Evolutionary conservation across 352 stramenopile species (phyloP).

Genomic region (Phytopythium sindhum): DNA sequence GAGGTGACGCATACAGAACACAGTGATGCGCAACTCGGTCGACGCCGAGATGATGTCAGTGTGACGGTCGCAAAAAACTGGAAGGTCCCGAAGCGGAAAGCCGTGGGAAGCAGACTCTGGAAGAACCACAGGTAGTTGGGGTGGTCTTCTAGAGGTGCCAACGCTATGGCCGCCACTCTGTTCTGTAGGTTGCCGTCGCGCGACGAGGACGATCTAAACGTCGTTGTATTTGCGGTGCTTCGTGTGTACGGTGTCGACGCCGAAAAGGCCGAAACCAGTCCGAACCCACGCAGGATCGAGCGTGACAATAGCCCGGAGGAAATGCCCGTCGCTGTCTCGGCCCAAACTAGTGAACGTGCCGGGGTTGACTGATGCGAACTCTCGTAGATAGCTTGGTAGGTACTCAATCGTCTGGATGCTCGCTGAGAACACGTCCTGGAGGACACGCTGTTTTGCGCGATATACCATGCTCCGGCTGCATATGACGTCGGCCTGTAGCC

Average conservation of each 20-base stretch:
- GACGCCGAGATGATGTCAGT: constrained; percentile 7
- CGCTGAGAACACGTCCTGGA: constrained; percentile 2
- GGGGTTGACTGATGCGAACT: not conserved
- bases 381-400: constrained; percentile 4
- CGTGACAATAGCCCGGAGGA: constrained; percentile 10
- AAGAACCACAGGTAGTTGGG: constrained; percentile 26
- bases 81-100: constrained; percentile 8
- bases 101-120: constrained; percentile 6
- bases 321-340: constrained; percentile 2
- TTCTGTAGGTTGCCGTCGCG: constrained; percentile 23
- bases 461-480: constrained; percentile 8
- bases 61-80: constrained; percentile 19
- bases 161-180: constrained; percentile 11
- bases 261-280: constrained; percentile 9
- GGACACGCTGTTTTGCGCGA: constrained; percentile 7
- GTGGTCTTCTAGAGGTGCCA: constrained; percentile 9
- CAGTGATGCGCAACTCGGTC: constrained; percentile 4
- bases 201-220: constrained; percentile 17
- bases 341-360: not conserved
- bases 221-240: constrained; percentile 23
- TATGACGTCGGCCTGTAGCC: not conserved
- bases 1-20: constrained; percentile 16
- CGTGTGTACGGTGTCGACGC: too few species aligned
- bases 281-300: constrained; percentile 10
- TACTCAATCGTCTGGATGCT: not conserved